These are phyloP conservation scores for Eutypella sp. DNA, from an alignment of 2,329 filamentous ascomycete species.

Conservation along the genomic window DNA sequence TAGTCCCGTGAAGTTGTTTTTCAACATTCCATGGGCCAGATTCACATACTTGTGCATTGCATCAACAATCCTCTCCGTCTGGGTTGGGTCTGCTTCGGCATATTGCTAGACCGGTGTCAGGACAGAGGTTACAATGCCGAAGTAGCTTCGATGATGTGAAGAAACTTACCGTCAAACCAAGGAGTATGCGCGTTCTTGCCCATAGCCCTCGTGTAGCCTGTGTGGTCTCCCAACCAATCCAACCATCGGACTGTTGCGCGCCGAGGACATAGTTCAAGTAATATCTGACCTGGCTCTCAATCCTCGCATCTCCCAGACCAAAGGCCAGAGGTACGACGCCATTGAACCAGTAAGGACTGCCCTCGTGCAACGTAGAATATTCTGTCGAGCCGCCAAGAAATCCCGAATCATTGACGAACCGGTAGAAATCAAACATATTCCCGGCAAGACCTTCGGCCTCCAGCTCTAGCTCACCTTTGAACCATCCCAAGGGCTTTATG, in stretches of 20 bases:
- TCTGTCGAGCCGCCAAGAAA: conserved; percentile 49
- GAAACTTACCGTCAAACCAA: conserved; percentile 38
- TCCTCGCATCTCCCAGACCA: conserved; percentile 37
- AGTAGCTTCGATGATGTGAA: neutral
- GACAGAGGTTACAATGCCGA: too few species aligned
- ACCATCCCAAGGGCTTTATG: conserved; percentile 24
- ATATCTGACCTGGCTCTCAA: conserved; percentile 44
- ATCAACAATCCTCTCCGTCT: conserved; percentile 39
- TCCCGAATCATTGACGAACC: conserved; percentile 43
- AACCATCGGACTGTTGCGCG: conserved; percentile 48
- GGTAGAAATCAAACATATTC: conserved; percentile 47
- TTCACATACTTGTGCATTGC: conserved; percentile 45
- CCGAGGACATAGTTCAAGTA: conserved; percentile 43
- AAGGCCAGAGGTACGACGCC: conserved; percentile 53
- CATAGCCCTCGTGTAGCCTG: conserved; percentile 43
- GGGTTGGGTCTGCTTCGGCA: conserved; percentile 41
- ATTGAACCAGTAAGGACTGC: conserved; percentile 55
- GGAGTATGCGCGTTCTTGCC: conserved; percentile 46
- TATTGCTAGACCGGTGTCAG: conserved; percentile 31
- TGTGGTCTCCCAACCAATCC: conserved; percentile 49
- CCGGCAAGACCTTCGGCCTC: conserved; percentile 23
- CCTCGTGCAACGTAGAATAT: conserved; percentile 50
- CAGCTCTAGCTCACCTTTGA: conserved; percentile 20
- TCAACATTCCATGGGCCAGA: conserved; percentile 50
- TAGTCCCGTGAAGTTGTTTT: conserved; percentile 46